Conservation (phyloP, 768 basidiomycete species). For the Lyophyllum semitale region DNA sequence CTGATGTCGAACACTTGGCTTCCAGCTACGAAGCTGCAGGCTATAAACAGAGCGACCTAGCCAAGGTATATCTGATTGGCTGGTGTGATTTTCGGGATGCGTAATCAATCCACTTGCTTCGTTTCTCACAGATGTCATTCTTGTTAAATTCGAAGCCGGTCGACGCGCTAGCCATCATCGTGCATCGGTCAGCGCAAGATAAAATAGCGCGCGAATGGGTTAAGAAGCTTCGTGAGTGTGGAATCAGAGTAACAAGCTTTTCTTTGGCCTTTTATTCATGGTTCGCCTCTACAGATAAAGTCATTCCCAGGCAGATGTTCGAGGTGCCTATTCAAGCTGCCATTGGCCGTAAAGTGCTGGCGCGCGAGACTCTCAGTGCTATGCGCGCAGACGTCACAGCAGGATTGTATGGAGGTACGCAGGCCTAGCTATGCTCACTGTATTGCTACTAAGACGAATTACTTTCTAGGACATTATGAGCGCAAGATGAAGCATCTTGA, state of each 20-base stretch:
- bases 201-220: conserved; percentile 82
- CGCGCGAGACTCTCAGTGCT: conserved; percentile 86
- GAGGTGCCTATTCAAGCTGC: conserved; percentile 96
- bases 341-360: conserved; percentile 83
- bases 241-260: background rate
- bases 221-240: conserved; percentile 82
- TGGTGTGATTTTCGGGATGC: background rate
- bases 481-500: conserved; percentile 88
- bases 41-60: conserved; percentile 77
- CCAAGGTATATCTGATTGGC: conserved; percentile 60
- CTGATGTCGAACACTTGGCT: conserved; percentile 1
- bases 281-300: conserved; percentile 59
- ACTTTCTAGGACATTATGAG: conserved; percentile 76
- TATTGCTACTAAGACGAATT: background rate
- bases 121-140: conserved; percentile 73
- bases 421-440: background rate
- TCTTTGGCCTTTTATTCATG: background rate
- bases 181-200: conserved; percentile 80
- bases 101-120: background rate
- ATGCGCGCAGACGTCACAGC: conserved; percentile 92
- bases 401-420: conserved; percentile 83
- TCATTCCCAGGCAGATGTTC: conserved; percentile 90
- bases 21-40: conserved; percentile 92
- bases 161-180: conserved; percentile 90
- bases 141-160: conserved; percentile 87